Percentiles rank a stretch among this genome's conserved stretches.
Conservation (phyloP, 345 rosid genomes). For the Citrus australasica region DNA sequence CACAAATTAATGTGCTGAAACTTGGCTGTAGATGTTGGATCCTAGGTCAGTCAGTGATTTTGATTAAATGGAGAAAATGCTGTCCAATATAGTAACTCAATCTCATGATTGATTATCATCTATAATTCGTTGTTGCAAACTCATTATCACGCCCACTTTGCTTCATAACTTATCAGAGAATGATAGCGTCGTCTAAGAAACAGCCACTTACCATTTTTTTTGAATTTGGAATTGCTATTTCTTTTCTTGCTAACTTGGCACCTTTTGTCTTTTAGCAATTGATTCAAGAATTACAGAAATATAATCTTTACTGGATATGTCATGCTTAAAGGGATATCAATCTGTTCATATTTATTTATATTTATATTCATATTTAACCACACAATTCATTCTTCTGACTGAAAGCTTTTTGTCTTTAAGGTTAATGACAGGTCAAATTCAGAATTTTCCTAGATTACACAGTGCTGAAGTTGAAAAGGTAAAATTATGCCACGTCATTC, state of each 20-base stretch:
- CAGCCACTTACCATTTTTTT: not conserved
- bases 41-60: constrained; percentile 3
- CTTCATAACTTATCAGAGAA: not conserved
- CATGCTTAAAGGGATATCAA: not conserved
- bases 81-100: not conserved
- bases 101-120: not conserved
- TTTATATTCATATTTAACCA: not conserved
- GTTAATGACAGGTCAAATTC: constrained; percentile 42
- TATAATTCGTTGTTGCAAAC: not conserved
- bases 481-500: constrained; percentile 12
- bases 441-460: constrained; percentile 43
- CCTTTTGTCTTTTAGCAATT: not conserved
- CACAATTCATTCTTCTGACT: constrained; percentile 8
- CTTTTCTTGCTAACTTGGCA: not conserved
- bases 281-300: not conserved
- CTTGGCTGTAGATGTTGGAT: not conserved
- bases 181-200: not conserved
- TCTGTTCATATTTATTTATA: not conserved
- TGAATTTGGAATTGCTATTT: not conserved
- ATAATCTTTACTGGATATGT: not conserved
- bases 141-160: not conserved
- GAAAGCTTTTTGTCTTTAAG: constrained; percentile 29
- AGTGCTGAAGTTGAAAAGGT: constrained; percentile 66
- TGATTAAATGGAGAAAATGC: not conserved
- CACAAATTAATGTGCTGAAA: not conserved